These are phyloP conservation scores for Sparassis latifolia DNA, from an alignment of 1,284 basidiomycete species.

Conservation along the genomic window DNA sequence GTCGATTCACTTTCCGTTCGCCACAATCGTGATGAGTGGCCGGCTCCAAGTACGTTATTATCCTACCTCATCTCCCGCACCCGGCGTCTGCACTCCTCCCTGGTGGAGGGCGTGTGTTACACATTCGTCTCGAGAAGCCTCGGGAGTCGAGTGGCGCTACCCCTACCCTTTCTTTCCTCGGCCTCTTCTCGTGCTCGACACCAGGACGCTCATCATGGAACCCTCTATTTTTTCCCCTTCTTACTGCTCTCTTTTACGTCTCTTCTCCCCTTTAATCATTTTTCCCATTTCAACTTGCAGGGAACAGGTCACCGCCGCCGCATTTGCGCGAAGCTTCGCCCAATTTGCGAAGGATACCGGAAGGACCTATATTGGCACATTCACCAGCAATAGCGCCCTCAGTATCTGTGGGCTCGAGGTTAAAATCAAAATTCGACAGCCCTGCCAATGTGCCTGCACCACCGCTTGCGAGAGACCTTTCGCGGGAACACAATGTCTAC, in stretches of 20 bases:
- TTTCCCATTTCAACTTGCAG: conserved; percentile 41
- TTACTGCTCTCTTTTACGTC: conserved; percentile 30
- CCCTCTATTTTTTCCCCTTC: conserved; percentile 27
- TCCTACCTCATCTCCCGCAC: conserved; percentile 38
- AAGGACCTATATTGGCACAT: conserved; percentile 3
- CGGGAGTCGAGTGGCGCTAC: conserved; percentile 42
- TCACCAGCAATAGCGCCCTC: conserved; percentile 2
- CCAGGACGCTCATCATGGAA: conserved; percentile 53
- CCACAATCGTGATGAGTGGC: conserved; percentile 36
- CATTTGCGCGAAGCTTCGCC: conserved; percentile 17
- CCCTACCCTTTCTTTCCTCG: conserved; percentile 36
- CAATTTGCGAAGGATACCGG: conserved; percentile 8
- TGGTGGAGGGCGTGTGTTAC: conserved; percentile 40
- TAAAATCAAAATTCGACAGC: conserved; percentile 12
- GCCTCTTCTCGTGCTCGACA: conserved; percentile 41
- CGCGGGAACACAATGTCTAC: conserved; percentile 12
- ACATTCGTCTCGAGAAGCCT: conserved; percentile 44
- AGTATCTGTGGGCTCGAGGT: conserved; percentile 10
- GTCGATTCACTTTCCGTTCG: conserved; percentile 18
- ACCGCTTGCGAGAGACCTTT: conserved; percentile 9
- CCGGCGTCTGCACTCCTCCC: conserved; percentile 38
- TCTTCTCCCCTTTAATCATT: conserved; percentile 21
- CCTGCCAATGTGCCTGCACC: conserved; percentile 11
- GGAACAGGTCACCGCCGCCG: conserved; percentile 41
- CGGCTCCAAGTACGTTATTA: conserved; percentile 73